Conservation (phyloP, 768 basidiomycete species). For the Macrolepiota fuliginosa region DNA sequence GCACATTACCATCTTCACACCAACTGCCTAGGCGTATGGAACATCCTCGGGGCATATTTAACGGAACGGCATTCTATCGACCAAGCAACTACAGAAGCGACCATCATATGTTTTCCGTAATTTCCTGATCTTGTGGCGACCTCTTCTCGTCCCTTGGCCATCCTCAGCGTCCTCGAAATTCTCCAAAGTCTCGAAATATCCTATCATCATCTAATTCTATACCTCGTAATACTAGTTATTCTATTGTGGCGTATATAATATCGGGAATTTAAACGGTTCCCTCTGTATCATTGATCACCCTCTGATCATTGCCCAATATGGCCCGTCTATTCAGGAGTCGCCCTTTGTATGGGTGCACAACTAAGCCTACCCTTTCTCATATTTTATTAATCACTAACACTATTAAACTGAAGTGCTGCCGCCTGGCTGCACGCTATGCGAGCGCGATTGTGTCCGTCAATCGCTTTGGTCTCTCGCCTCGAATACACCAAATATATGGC, state of each 20-base stretch:
- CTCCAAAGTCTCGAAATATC: background rate
- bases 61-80: background rate
- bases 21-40: background rate
- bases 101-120: background rate
- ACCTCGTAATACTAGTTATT: background rate
- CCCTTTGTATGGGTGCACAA: background rate
- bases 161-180: background rate
- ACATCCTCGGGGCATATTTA: background rate
- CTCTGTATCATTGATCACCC: background rate
- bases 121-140: background rate
- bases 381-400: no score
- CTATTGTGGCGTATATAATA: background rate
- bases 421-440: no score
- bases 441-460: no score
- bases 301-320: background rate
- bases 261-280: background rate
- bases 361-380: no score
- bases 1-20: background rate
- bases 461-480: no score
- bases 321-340: background rate
- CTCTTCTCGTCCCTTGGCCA: background rate
- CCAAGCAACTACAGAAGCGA: background rate
- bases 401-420: no score
- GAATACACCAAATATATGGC: no score
- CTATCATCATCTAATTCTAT: background rate